Evolutionary conservation across 2,329 filamentous ascomycete genomes (phyloP).

Genomic region (Aspergillus tamarii): DNA sequence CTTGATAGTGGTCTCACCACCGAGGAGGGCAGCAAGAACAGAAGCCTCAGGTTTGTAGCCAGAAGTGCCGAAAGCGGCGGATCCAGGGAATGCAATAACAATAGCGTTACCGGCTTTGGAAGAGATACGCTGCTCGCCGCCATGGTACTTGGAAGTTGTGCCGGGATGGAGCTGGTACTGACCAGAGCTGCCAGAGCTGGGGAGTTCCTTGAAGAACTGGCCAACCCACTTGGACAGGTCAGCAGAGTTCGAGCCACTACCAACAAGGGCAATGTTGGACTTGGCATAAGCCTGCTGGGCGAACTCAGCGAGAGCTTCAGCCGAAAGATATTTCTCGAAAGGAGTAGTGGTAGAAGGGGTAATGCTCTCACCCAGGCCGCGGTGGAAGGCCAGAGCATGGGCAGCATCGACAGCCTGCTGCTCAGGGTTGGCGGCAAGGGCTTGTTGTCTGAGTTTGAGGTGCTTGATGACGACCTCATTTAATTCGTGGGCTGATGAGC

Average conservation of each 20-base stretch:
- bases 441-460: slow-evolving; percentile 77
- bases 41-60: slow-evolving; percentile 87
- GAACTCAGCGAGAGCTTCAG: slow-evolving; percentile 73
- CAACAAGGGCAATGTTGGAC: slow-evolving; percentile 87
- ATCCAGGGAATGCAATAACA: slow-evolving; percentile 90
- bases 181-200: slow-evolving; percentile 53
- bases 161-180: slow-evolving; percentile 60
- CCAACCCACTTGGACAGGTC: slow-evolving; percentile 86
- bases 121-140: slow-evolving; percentile 88
- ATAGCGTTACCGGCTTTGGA: slow-evolving; percentile 78
- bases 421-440: slow-evolving; percentile 63
- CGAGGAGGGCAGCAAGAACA: slow-evolving; percentile 85
- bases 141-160: slow-evolving; percentile 80
- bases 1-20: slow-evolving; percentile 89
- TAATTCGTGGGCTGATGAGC: slow-evolving; percentile 75
- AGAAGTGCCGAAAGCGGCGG: slow-evolving; percentile 69
- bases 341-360: slow-evolving; percentile 73
- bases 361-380: slow-evolving; percentile 79
- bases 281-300: slow-evolving; percentile 81
- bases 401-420: slow-evolving; percentile 82
- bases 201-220: slow-evolving; percentile 82
- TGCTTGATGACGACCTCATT: slow-evolving; percentile 81
- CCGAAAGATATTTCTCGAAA: slow-evolving; percentile 77
- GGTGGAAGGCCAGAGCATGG: slow-evolving; percentile 88
- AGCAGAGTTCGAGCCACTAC: slow-evolving; percentile 78